These are phyloP conservation scores for Teunomyces pallodes DNA, from an alignment of 805 yeast species.

Conservation along the genomic window DNA sequence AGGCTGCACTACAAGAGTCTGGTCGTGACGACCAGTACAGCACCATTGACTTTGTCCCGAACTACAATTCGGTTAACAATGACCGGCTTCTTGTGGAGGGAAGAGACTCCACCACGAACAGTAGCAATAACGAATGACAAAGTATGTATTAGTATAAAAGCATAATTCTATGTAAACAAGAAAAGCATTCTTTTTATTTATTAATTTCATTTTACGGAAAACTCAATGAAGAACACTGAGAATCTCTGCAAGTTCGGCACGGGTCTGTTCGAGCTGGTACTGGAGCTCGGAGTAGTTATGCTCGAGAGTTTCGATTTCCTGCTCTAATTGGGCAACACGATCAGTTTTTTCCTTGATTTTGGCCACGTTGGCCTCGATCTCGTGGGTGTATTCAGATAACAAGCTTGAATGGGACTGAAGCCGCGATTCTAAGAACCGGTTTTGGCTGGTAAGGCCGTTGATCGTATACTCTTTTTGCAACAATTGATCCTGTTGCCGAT, in stretches of 20 bases:
- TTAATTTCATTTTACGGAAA: no score
- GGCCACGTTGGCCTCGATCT: slow-evolving; percentile 6
- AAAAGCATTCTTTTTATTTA: no score
- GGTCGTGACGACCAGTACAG: slow-evolving; percentile 14
- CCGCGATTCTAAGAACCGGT: slow-evolving; percentile 8
- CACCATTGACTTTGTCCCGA: slow-evolving; percentile 33
- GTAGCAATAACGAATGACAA: slow-evolving; percentile 1
- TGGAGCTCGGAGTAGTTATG: slow-evolving; percentile 8
- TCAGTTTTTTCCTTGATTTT: slow-evolving; percentile 4
- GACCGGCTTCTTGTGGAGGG: slow-evolving; percentile 18
- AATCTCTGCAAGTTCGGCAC: not conserved
- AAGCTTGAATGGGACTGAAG: slow-evolving; percentile 6
- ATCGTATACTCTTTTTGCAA: slow-evolving; percentile 14
- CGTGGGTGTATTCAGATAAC: slow-evolving; percentile 1
- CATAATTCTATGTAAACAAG: no score
- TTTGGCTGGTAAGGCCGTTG: slow-evolving; percentile 9
- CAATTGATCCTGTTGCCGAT: slow-evolving; percentile 8
- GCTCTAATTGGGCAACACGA: slow-evolving; percentile 3
- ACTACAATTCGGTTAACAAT: slow-evolving; percentile 26
- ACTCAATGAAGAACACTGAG: not conserved
- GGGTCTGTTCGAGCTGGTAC: not conserved
- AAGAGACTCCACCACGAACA: slow-evolving; percentile 2
- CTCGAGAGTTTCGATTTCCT: slow-evolving; percentile 12
- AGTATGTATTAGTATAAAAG: not conserved
- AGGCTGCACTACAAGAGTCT: not conserved